These are phyloP conservation scores for Phylloporus rhodoxanthus DNA, from an alignment of 768 basidiomycete genomes.

Conservation along the genomic window DNA sequence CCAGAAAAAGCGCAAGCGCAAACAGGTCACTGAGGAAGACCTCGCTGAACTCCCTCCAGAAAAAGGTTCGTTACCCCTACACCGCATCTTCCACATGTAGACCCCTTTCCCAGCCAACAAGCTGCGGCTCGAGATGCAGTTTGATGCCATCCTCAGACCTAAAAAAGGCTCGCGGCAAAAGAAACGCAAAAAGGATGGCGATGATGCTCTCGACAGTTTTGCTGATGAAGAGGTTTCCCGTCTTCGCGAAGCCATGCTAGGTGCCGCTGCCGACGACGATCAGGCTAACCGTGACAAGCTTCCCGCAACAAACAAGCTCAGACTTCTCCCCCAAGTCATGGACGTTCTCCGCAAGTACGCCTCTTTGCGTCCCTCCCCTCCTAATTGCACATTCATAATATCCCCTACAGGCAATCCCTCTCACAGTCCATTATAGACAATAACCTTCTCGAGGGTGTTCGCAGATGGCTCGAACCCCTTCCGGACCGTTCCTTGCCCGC, in stretches of 20 bases:
- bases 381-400: not conserved
- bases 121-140: constrained; percentile 70
- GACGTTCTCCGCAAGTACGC: constrained; percentile 86
- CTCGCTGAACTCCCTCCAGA: constrained; percentile 67
- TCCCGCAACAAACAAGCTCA: constrained; percentile 82
- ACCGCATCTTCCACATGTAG: not conserved
- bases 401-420: constrained; percentile 57
- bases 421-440: constrained; percentile 93
- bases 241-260: constrained; percentile 84
- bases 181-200: constrained; percentile 72
- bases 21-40: constrained; percentile 58
- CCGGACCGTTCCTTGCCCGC: constrained; percentile 90
- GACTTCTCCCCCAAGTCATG: constrained; percentile 83
- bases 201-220: constrained; percentile 77
- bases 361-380: too few species aligned
- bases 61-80: constrained; percentile 47
- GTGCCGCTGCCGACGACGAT: constrained; percentile 79
- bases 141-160: constrained; percentile 82
- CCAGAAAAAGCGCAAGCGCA: constrained; percentile 55
- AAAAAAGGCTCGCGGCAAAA: constrained; percentile 62
- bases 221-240: constrained; percentile 88
- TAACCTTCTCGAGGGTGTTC: constrained; percentile 85
- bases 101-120: constrained; percentile 53
- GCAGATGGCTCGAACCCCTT: constrained; percentile 90
- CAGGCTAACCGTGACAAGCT: constrained; percentile 71